Conservation (phyloP, 352 stramenopile species). For the Globisporangium takayamanum region DNA sequence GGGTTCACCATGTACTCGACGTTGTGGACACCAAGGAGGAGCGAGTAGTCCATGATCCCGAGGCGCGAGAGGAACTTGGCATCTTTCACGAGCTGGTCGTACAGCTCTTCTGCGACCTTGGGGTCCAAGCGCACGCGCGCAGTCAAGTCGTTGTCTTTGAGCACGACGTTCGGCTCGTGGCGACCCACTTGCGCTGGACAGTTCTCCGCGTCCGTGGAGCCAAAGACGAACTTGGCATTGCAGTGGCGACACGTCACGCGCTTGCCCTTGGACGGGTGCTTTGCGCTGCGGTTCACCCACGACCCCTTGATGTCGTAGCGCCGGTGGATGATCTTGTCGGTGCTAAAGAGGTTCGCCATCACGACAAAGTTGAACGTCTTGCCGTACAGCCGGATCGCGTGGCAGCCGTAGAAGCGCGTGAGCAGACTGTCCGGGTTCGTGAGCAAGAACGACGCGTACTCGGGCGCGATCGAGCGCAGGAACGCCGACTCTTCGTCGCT, state of each 20-base stretch:
- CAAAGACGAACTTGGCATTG: constrained; percentile 85
- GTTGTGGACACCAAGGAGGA: constrained; percentile 87
- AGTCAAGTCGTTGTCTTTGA: constrained; percentile 87
- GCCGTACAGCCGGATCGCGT: constrained; percentile 80
- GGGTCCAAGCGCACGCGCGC: constrained; percentile 72
- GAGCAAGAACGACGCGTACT: constrained; percentile 77
- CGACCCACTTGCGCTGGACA: constrained; percentile 69
- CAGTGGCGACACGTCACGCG: constrained; percentile 81
- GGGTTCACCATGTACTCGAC: constrained; percentile 85
- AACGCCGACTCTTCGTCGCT: constrained; percentile 81
- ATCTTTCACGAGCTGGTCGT: constrained; percentile 82
- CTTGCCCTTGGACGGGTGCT: constrained; percentile 83
- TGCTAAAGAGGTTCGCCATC: constrained; percentile 86
- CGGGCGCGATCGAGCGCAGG: constrained; percentile 67
- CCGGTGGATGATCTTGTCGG: constrained; percentile 76
- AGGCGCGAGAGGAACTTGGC: constrained; percentile 78
- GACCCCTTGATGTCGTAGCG: constrained; percentile 87
- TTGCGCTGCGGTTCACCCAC: constrained; percentile 84
- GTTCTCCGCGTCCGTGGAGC: constrained; percentile 70
- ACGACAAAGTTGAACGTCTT: constrained; percentile 90
- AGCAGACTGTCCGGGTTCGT: constrained; percentile 79
- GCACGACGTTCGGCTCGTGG: constrained; percentile 81
- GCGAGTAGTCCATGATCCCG: constrained; percentile 90
- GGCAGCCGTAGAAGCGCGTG: constrained; percentile 80
- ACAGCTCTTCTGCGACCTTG: constrained; percentile 73